Evolutionary conservation across 228 moss, liverwort and hornwort species (phyloP), one percentile per base, ranked within the genome.

Genomic region (Sphagnum fallax): DNA sequence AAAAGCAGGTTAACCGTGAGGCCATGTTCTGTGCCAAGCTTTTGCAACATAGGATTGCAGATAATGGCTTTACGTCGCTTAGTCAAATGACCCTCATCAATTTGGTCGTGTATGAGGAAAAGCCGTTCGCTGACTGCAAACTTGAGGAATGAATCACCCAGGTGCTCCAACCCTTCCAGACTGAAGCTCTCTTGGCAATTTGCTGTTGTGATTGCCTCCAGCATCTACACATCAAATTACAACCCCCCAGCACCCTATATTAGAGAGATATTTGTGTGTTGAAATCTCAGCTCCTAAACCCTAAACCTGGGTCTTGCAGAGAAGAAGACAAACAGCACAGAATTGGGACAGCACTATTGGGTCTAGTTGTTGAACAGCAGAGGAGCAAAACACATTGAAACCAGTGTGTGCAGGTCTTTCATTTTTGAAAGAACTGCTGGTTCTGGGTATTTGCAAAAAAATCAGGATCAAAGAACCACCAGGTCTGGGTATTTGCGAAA

Each of bases 111-210:
- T 8, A 84, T 72, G 71, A 98, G 83, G 70, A 98, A 98, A 52
- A 98, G 87, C 63, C 78, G 77, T 73, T 90, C 87, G 77, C 93
- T 98, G 14, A 98, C 90, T 65, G 98, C 90, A 74, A 90, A 79
- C 84, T 98, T 87, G 48, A 98, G 80, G 73, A 92, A 98, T 15
- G 98, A 90, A 78, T 98, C 98, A 52, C 98, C 98, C 48, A 92
- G 87, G 47, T 86, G 80, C 76, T 98, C 98, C 57, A 98, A 82
- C 60, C 89, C 83, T 75, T 98, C 94, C 71, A 93, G 77, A 73
- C 59, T 77, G 67, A 83, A 79, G 68, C 68, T 80, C 82, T 94
- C 91, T 73, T 77, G 81, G 71, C 93, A 93, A 63, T 81, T 82
- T 60, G 80, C 84, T 66, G 98, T 94, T 15, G 98, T 98, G 66